Conservation (phyloP, 805 yeast species). For the Suhomyces sp. region DNA sequence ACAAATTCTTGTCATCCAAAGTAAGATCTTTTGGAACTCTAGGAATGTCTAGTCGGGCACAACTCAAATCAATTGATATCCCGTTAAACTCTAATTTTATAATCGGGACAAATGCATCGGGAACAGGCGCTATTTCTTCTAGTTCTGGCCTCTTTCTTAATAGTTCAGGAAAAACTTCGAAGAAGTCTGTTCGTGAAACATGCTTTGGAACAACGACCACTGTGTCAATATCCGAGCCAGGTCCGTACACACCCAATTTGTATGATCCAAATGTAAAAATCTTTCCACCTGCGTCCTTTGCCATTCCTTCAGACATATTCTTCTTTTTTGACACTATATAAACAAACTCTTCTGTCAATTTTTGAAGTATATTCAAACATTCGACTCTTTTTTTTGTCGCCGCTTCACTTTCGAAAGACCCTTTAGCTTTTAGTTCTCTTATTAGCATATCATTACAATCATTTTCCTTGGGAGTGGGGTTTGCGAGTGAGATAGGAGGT, state of each 20-base stretch:
- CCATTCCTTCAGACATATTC: slow-evolving; percentile 97
- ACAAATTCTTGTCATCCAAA: slow-evolving; percentile 77
- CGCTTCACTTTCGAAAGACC: slow-evolving; percentile 83
- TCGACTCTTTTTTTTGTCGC: slow-evolving; percentile 80
- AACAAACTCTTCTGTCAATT: slow-evolving; percentile 77
- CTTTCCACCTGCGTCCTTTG: slow-evolving; percentile 95
- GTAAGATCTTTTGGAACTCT: slow-evolving; percentile 76
- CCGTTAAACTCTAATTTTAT: slow-evolving; percentile 86
- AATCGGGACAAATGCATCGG: slow-evolving; percentile 97
- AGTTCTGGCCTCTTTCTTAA: slow-evolving; percentile 73
- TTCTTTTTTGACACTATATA: slow-evolving; percentile 72
- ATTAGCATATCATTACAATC: slow-evolving; percentile 72
- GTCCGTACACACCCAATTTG: slow-evolving; percentile 93
- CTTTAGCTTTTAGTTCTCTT: slow-evolving; percentile 73
- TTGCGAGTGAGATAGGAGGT: slow-evolving; percentile 79
- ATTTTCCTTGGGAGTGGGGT: slow-evolving; percentile 80
- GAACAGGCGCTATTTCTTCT: slow-evolving; percentile 89
- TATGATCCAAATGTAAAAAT: slow-evolving; percentile 96
- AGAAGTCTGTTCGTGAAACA: slow-evolving; percentile 86
- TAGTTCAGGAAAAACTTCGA: slow-evolving; percentile 70
- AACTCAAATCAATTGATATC: slow-evolving; percentile 88
- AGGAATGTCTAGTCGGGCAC: slow-evolving; percentile 78
- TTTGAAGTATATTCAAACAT: slow-evolving; percentile 65
- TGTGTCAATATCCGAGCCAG: slow-evolving; percentile 97
- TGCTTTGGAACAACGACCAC: slow-evolving; percentile 96